A percentile compares a stretch with the other conserved stretches of the same genome.
Conservation (phyloP, 768 basidiomycete species). For the Royoungia palumana region DNA sequence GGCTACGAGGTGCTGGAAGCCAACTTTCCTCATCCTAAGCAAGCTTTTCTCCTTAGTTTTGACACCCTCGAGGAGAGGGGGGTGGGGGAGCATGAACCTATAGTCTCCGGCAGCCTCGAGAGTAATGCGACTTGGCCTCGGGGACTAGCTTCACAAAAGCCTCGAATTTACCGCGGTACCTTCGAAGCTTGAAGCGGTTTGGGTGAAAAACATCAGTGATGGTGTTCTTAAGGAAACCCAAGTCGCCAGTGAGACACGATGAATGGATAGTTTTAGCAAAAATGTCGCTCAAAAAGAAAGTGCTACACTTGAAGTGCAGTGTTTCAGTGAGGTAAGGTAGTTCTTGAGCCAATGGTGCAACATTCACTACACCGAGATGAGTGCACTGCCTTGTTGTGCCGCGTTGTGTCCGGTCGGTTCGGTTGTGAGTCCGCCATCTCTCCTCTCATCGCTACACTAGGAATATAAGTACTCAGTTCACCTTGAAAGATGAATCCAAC, state of each 20-base stretch:
- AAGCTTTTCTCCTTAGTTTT: constrained; percentile 99
- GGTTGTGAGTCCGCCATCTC: no score
- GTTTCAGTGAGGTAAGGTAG: constrained; percentile 83
- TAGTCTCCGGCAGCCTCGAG: constrained; percentile 96
- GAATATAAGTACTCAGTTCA: no score
- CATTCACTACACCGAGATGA: constrained; percentile 96
- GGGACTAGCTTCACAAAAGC: constrained; percentile 91
- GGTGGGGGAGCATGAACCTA: constrained; percentile 97
- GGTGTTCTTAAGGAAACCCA: constrained; percentile 95
- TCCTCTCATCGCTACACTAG: no score
- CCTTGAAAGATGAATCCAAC: no score
- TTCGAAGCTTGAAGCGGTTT: constrained; percentile 96
- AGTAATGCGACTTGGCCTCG: constrained; percentile 96
- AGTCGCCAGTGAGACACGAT: constrained; percentile 99
- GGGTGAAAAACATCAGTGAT: constrained; percentile 97
- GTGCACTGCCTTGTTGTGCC: no score
- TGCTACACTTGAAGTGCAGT: constrained; percentile 84
- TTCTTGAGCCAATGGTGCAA: constrained; percentile 96
- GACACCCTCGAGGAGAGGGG: constrained; percentile 97
- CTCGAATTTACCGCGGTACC: constrained; percentile 95
- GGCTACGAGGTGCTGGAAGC: constrained; percentile 88
- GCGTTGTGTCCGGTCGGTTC: no score
- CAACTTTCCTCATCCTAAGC: constrained; percentile 96
- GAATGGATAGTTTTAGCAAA: constrained; percentile 33
- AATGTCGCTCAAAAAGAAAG: not conserved